Percentiles rank a stretch among this genome's conserved stretches.
These are phyloP conservation scores for Penicillium daleae DNA, from an alignment of 495 filamentous ascomycete species.

Conservation along the genomic window DNA sequence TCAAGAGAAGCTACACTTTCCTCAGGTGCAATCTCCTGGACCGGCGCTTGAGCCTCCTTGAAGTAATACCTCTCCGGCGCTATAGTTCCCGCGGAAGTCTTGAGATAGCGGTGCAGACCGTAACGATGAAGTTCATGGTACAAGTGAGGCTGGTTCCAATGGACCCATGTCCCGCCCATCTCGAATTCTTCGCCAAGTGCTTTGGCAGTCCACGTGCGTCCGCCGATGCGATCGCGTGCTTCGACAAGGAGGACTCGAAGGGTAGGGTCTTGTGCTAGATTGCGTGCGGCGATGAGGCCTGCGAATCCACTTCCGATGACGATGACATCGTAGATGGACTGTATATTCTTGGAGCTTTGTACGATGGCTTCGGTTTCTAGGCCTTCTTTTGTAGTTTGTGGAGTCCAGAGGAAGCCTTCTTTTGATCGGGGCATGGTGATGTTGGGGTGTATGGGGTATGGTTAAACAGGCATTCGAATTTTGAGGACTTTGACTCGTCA, in stretches of 20 bases:
- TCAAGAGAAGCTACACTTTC: not conserved
- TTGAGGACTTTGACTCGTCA: not conserved
- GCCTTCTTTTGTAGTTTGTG: not conserved
- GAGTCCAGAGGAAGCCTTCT: not conserved
- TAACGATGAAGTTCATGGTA: not conserved
- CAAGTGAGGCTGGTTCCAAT: not conserved
- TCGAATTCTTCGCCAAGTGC: not conserved
- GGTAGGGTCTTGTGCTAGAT: not conserved
- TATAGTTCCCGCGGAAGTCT: not conserved
- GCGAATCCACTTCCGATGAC: slow-evolving; percentile 1
- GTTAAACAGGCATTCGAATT: not conserved
- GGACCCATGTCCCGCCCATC: not conserved
- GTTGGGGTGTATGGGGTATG: not conserved
- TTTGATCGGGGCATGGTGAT: not conserved
- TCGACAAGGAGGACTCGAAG: not conserved
- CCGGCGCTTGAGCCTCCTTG: not conserved
- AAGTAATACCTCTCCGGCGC: not conserved
- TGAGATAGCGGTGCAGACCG: not conserved
- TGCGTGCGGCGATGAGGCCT: not conserved
- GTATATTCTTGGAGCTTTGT: not conserved
- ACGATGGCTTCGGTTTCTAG: not conserved
- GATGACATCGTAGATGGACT: not conserved
- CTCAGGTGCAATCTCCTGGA: not conserved
- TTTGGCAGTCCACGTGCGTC: not conserved
- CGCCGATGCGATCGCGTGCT: slow-evolving; percentile 1